A percentile compares a stretch with the other conserved stretches of the same genome.
These are phyloP conservation scores for Rhinocladiella mackenziei DNA, from an alignment of 2,329 filamentous ascomycete genomes.

Conservation along the genomic window DNA sequence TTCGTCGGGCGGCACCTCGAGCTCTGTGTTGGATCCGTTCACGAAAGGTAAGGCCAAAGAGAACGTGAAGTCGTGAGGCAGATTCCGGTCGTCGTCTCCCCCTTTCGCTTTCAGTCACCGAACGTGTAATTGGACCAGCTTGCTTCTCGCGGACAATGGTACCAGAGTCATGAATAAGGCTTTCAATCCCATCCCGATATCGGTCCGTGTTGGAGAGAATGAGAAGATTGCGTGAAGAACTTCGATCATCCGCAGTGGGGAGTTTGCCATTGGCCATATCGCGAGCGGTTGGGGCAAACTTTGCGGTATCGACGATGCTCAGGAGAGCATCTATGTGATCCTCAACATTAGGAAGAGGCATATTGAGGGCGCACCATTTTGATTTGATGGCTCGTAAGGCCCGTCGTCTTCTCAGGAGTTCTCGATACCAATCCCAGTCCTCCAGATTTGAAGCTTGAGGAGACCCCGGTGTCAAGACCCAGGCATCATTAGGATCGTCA, in stretches of 20 bases:
- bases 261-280: constrained; percentile 20
- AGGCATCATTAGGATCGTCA: constrained; percentile 28
- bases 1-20: constrained; percentile 21
- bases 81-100: constrained; percentile 18
- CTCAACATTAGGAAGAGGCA: background rate
- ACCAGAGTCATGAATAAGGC: constrained; percentile 19
- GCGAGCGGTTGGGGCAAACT: constrained; percentile 17
- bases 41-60: constrained; percentile 25
- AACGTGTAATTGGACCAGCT: constrained; percentile 16
- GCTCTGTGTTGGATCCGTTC: constrained; percentile 22
- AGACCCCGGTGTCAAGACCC: constrained; percentile 15
- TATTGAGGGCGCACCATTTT: constrained; percentile 5
- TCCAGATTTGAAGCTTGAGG: background rate
- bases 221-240: constrained; percentile 22
- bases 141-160: background rate
- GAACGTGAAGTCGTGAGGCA: constrained; percentile 27
- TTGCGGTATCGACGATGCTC: constrained; percentile 28
- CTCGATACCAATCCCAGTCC: constrained; percentile 25
- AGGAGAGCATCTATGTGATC: constrained; percentile 20
- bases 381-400: constrained; percentile 14
- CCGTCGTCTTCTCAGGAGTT: constrained; percentile 16
- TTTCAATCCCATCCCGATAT: constrained; percentile 17
- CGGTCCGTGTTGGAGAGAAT: constrained; percentile 14
- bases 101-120: constrained; percentile 10
- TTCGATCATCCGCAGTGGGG: constrained; percentile 23